Evolutionary conservation across 805 yeast genomes (phyloP), one percentile per base, ranked within the genome.

Genomic region (Scheffersomyces ergatensis): DNA sequence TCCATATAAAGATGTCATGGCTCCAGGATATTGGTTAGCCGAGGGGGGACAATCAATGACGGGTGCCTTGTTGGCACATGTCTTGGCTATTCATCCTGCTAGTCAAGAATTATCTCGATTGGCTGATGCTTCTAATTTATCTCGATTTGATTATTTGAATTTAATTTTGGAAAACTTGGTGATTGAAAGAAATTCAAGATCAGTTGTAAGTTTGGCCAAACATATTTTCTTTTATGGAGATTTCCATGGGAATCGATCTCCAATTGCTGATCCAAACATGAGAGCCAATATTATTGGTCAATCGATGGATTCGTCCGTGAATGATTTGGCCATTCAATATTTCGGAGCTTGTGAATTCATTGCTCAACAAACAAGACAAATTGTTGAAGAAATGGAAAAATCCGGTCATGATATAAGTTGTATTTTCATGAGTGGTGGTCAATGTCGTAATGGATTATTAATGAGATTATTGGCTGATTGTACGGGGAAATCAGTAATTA

Each of bases 1-100:
- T 12, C 99, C 99, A 2, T 93, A 93, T 65, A 77, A 89, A 55
- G 96, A 90, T 62, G 96, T 88, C 4, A 76, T 92, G 71, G 85
- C 95, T n/a, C 84, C 85, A 21, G 89, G 82, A 5, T 83, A 73
- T 55, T 93, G 98, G 98, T 74, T 90, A 48, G 96, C 98, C 12
- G 99, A 93, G 66, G 99, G 99, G 58, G 99, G 99, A n/a, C 99
- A 93, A 63, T 84, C 95, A 13, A 86, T 96, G 59, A 93, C 99
- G 2, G 99, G 99, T 51, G 97, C 95, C 23, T 75, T 93, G 30
- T 74, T 93, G 48, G 92, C 93, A 2, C 95, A 88, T 62, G 92
- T 92, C 13, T 64, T 93, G 46, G 74, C 87, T 11, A 83, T 87
- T 8, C 98, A 93, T 58, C 97, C 97, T 0, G 95, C 98, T 0